A percentile compares a stretch with the other conserved stretches of the same genome.
Conservation (phyloP, 495 filamentous ascomycete species). For the Penicillium egyptiacum region DNA sequence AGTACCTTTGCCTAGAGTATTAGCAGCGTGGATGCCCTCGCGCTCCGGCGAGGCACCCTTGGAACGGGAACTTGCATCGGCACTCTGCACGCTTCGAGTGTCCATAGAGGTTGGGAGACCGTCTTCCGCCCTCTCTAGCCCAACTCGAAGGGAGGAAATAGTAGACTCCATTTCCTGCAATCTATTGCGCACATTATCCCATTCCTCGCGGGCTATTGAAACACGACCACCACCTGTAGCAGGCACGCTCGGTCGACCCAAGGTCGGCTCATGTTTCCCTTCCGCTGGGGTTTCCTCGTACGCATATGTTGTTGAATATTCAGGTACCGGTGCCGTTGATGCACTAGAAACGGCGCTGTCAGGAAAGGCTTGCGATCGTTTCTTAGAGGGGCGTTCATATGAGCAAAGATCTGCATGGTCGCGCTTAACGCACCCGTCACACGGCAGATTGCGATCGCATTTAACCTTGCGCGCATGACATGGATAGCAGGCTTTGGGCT, state of each 20-base stretch:
- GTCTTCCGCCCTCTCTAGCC: slow-evolving; percentile 43
- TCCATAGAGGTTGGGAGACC: slow-evolving; percentile 28
- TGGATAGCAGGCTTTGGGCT: slow-evolving; percentile 65
- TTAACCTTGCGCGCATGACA: slow-evolving; percentile 74
- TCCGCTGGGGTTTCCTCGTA: slow-evolving; percentile 26
- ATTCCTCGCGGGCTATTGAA: slow-evolving; percentile 48
- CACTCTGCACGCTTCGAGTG: slow-evolving; percentile 59
- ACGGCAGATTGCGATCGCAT: slow-evolving; percentile 71
- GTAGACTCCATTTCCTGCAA: slow-evolving; percentile 47
- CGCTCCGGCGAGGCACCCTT: slow-evolving; percentile 46
- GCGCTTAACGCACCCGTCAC: slow-evolving; percentile 71
- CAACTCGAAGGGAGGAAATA: slow-evolving; percentile 41
- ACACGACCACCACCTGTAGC: slow-evolving; percentile 29
- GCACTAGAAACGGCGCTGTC: slow-evolving; percentile 30
- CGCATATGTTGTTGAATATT: slow-evolving; percentile 23
- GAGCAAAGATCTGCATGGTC: slow-evolving; percentile 71
- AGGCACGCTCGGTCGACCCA: slow-evolving; percentile 23
- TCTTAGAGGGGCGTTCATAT: slow-evolving; percentile 67
- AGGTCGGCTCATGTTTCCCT: slow-evolving; percentile 31
- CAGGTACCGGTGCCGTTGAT: slow-evolving; percentile 16
- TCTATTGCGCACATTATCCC: slow-evolving; percentile 46
- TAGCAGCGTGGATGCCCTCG: slow-evolving; percentile 55
- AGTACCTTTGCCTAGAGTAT: slow-evolving; percentile 54
- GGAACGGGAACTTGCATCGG: slow-evolving; percentile 49
- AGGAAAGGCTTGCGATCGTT: slow-evolving; percentile 38